Evolutionary conservation across 2,329 filamentous ascomycete genomes (phyloP), one percentile per base, ranked within the genome.

Genomic region (Aspergillus amoenus): DNA sequence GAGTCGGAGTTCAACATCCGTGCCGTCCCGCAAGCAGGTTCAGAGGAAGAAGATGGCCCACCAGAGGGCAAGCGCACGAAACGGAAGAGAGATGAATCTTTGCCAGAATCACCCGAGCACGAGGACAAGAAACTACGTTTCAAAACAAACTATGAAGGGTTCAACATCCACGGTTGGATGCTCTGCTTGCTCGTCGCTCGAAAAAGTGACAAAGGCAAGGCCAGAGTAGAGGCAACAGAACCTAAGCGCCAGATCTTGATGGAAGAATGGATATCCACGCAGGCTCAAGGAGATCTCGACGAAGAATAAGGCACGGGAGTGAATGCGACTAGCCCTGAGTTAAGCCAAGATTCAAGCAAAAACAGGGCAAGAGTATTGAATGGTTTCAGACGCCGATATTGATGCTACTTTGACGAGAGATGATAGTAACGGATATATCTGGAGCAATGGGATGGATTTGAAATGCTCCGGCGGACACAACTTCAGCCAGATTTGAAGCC

Each of bases 161-260:
- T 97, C 76, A 90, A 89, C 66, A 97, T 99, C 69, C 96, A 96
- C 76, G 92, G 94, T 11, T 89, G 91, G 65, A 91, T 96, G 46
- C 80, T 99, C 24, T 97, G 93, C 74, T 81, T 99, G 57, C 89
- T 99, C 8, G 88, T 99, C 73, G 90, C 88, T 71, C 87, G 88
- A 60, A 88, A 87, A 62, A 82, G 79, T 47, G 79, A 75, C 64
- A 82, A 76, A 63, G 71, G 67, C 56, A 73, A 69, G 52, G 61
- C 70, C 55, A 64, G 58, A 39, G 62, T 71, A 49, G 68, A 67
- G 51, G 68, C 72, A 51, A 67, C 71, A 39, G 67, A 69, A 56
- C 74, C 78, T 11, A 78, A 76, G 46, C 84, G 85, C 42, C 88
- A 89, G 70, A 87, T 85, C 55, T 81, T 86, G 73, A 91, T 93